Percentiles rank a stretch among this genome's conserved stretches.
phyloP scores from a whole-genome alignment of 768 basidiomycete species.

The Plicaturopsis crispa region DNA sequence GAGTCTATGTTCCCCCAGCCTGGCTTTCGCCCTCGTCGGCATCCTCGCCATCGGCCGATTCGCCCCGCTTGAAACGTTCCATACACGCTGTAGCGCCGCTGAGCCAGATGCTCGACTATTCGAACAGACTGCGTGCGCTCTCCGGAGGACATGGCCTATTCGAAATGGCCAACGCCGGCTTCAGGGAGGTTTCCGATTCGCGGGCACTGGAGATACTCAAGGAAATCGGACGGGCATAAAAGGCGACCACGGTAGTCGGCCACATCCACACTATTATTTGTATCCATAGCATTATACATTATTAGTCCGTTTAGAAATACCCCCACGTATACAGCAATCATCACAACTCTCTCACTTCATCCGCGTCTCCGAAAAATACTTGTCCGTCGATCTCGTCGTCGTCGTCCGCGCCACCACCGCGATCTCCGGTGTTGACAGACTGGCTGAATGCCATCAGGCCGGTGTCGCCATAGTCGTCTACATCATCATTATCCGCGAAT shows the following conservation, averaged over 20 bases:
- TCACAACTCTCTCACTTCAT: conserved; percentile 60
- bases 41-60: conserved; percentile 19
- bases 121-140: conserved; percentile 67
- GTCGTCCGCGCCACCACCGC: conserved; percentile 52
- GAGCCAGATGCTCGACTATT: conserved; percentile 78
- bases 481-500: conserved; percentile 23
- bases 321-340: conserved; percentile 13
- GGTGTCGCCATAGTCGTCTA: conserved; percentile 30
- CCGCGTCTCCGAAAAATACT: conserved; percentile 76
- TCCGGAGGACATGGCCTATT: conserved; percentile 80
- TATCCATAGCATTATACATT: conserved; percentile 6
- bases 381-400: conserved; percentile 72
- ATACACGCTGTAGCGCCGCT: conserved; percentile 69
- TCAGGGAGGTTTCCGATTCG: conserved; percentile 52
- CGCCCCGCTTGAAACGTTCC: conserved; percentile 48
- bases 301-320: conserved; percentile 9
- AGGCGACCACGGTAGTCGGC: not conserved
- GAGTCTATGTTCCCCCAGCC: conserved; percentile 67
- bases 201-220: conserved; percentile 66
- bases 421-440: conserved; percentile 50
- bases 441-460: conserved; percentile 77
- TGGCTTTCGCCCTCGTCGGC: conserved; percentile 67
- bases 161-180: conserved; percentile 75
- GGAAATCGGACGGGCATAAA: conserved; percentile 70
- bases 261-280: too few relatives aligned